Percentiles rank a stretch among this genome's conserved stretches.
Conservation (phyloP, 306 rosid species). For the Rosa rugosa region DNA sequence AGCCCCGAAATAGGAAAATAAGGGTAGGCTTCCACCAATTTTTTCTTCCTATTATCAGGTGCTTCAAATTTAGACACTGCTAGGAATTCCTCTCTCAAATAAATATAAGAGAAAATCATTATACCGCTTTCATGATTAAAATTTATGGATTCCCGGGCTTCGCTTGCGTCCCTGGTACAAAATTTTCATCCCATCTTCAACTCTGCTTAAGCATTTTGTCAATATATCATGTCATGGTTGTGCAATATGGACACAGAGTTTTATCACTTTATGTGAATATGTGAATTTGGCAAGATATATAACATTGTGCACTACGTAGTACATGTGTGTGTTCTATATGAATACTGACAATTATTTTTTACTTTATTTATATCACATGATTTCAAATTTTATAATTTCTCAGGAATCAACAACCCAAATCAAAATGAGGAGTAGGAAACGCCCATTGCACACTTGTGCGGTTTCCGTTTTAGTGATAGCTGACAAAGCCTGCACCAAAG, state of each 20-base stretch:
- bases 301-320: neutral
- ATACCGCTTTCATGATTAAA: neutral
- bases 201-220: neutral
- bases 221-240: neutral
- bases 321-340: too few species aligned
- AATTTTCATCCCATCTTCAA: neutral
- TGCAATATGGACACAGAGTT: neutral
- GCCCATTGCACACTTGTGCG: conserved; percentile 64
- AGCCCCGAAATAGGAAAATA: neutral
- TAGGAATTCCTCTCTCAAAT: neutral
- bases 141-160: conserved; percentile 28
- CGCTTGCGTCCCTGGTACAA: conserved; percentile 20
- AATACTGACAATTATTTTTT: neutral
- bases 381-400: neutral
- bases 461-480: conserved; percentile 47
- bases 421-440: conserved; percentile 48
- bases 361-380: too few species aligned
- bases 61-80: neutral
- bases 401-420: conserved; percentile 31
- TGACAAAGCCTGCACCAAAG: conserved; percentile 30
- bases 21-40: conserved; percentile 12
- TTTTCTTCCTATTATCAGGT: conserved; percentile 18
- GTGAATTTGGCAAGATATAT: neutral
- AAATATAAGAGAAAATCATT: neutral
- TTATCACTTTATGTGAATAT: too few species aligned